Percentiles rank a stretch among this genome's conserved stretches.
These are phyloP conservation scores for Trichoderma simmonsii DNA, from an alignment of 2,329 filamentous ascomycete genomes.

Conservation along the genomic window DNA sequence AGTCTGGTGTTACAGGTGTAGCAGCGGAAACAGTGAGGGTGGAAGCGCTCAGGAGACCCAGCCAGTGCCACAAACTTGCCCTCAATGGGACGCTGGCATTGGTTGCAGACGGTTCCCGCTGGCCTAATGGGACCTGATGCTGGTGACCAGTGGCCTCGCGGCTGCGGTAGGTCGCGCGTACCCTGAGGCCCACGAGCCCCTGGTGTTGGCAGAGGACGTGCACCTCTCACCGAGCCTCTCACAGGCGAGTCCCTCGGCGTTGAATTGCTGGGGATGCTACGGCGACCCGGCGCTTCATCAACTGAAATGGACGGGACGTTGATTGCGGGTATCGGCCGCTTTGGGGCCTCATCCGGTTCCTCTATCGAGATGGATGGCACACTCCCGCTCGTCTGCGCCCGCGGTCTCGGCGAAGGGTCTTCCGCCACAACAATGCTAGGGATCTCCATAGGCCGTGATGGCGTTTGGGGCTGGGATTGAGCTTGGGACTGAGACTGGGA, in stretches of 20 bases:
- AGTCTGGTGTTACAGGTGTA: conserved; percentile 82
- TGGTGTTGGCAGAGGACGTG: conserved; percentile 46
- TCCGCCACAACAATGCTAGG: conserved; percentile 56
- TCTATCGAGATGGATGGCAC: conserved; percentile 39
- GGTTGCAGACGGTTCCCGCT: conserved; percentile 72
- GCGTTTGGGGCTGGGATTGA: conserved; percentile 22
- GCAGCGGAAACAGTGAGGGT: conserved; percentile 90
- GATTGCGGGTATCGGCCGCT: conserved; percentile 35
- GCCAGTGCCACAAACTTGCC: conserved; percentile 85
- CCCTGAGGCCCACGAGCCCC: conserved; percentile 31
- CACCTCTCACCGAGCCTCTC: conserved; percentile 27
- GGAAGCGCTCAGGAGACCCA: conserved; percentile 72
- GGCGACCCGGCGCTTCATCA: conserved; percentile 32
- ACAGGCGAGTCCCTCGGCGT: conserved; percentile 41
- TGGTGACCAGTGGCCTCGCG: conserved; percentile 58
- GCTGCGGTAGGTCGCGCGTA: conserved; percentile 38
- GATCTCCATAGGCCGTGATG: conserved; percentile 40
- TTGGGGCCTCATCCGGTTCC: conserved; percentile 25
- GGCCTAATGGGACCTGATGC: conserved; percentile 46
- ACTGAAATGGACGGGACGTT: conserved; percentile 52
- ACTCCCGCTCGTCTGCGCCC: conserved; percentile 29
- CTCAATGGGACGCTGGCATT: conserved; percentile 80
- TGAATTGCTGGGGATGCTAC: conserved; percentile 45
- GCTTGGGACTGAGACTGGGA: neutral
- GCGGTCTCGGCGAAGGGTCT: conserved; percentile 37